Percentiles rank a stretch among this genome's conserved stretches.
These are phyloP conservation scores for Paracoccidioides brasiliensis DNA, from an alignment of 2,329 filamentous ascomycete genomes.

Conservation along the genomic window DNA sequence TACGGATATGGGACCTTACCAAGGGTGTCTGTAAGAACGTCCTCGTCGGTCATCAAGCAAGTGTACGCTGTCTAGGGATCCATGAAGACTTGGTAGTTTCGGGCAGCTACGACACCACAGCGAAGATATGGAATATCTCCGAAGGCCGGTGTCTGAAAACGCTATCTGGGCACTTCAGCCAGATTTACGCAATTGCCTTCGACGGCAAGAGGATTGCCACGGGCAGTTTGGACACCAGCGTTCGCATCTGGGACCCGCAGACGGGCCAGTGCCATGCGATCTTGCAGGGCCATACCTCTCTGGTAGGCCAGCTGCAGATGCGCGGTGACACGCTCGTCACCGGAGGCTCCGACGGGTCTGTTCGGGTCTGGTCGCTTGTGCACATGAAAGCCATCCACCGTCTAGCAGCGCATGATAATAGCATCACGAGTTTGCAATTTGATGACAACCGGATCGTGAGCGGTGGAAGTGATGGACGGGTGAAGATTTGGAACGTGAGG, in stretches of 20 bases:
- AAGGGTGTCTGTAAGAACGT: constrained; percentile 84
- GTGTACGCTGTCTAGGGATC: constrained; percentile 92
- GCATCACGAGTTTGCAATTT: constrained; percentile 93
- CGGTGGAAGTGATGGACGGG: constrained; percentile 89
- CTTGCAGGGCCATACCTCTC: constrained; percentile 88
- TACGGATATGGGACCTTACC: constrained; percentile 95
- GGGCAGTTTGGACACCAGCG: constrained; percentile 89
- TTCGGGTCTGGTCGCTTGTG: constrained; percentile 88
- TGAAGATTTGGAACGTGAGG: constrained; percentile 96
- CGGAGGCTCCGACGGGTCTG: constrained; percentile 88
- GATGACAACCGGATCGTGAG: constrained; percentile 92
- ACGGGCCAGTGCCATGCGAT: constrained; percentile 82
- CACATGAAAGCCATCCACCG: constrained; percentile 87
- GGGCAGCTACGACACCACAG: constrained; percentile 93
- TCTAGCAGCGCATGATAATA: constrained; percentile 93
- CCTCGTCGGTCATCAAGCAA: constrained; percentile 97
- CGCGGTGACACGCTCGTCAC: constrained; percentile 89
- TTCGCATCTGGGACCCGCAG: constrained; percentile 87
- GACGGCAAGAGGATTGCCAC: constrained; percentile 89
- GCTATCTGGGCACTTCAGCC: constrained; percentile 87
- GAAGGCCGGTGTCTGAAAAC: constrained; percentile 86
- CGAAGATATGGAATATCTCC: constrained; percentile 94
- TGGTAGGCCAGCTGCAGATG: constrained; percentile 94
- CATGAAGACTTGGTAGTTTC: constrained; percentile 96
- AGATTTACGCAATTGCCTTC: constrained; percentile 97